Percentiles rank a stretch among this genome's conserved stretches.
phyloP scores from a whole-genome alignment of 768 basidiomycete genomes.

The Podaxis carcinomalis region DNA sequence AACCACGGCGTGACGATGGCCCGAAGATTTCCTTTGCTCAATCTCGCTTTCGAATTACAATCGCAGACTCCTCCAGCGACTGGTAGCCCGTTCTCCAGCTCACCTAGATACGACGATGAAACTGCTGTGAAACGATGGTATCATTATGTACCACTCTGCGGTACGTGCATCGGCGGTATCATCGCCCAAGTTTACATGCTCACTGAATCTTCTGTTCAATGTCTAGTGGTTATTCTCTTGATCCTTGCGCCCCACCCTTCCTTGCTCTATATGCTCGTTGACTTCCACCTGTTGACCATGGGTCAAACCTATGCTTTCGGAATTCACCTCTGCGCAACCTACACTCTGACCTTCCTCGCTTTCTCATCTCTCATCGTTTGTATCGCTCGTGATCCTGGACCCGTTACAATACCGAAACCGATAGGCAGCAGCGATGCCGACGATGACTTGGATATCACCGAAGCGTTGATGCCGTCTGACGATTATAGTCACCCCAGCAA shows the following conservation, averaged over 20 bases:
- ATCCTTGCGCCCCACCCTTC: constrained; percentile 76
- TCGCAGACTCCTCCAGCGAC: constrained; percentile 1
- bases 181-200: not conserved
- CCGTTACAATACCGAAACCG: constrained; percentile 31
- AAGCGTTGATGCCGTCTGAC: constrained; percentile 53
- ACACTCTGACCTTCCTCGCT: constrained; percentile 63
- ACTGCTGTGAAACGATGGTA: constrained; percentile 45
- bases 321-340: constrained; percentile 54
- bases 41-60: constrained; percentile 16
- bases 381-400: constrained; percentile 72
- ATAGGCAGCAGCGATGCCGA: constrained; percentile 20
- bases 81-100: constrained; percentile 1
- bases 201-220: not conserved
- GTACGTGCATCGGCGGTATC: constrained; percentile 28
- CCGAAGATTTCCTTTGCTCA: constrained; percentile 18
- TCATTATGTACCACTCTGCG: constrained; percentile 52
- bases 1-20: constrained; percentile 16
- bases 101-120: constrained; percentile 18
- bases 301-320: constrained; percentile 42
- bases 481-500: constrained; percentile 48
- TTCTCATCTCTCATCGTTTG: constrained; percentile 73
- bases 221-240: constrained; percentile 40
- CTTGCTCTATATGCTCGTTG: constrained; percentile 58
- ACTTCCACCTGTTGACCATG: constrained; percentile 59
- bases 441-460: constrained; percentile 45